Evolutionary conservation across 2,329 filamentous ascomycete genomes (phyloP), one percentile per base, ranked within the genome.

Genomic region (Aspergillus sp.): DNA sequence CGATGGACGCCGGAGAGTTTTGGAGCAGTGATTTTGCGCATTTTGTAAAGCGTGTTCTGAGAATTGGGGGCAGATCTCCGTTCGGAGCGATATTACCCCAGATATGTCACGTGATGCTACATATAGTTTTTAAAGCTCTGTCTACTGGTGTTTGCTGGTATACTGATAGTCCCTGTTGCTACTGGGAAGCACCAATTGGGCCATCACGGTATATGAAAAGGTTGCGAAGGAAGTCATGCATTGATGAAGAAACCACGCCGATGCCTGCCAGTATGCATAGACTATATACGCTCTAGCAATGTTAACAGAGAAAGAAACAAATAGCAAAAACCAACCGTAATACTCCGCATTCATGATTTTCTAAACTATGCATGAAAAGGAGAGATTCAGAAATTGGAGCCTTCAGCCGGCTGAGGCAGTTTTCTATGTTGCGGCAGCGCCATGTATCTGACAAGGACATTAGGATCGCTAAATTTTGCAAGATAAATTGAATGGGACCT

Each of bases 351-450:
- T 53, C 44, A 49, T 48, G 17, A 39, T 22, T 20, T 54, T 48
- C 51, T 53, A 45, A 52, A 51, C 45, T 46, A 50, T 59, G 37
- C 19, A 54, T 53, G 51, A 44, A 46, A 60, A 44, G 54, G 44
- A 49, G 51, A 46, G 17, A 38, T 48, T 57, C 56, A 70, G 58
- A 78, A 85, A 27, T 74, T 84, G 25, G 86, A 83, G 49, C 90
- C 90, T 74, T 98, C 93, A 3, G 88, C 81, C 37, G 93, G 93
- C 69, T 98, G 93, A 10, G 89, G 86, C 25, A 96, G 82, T 74
- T 97, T 97, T 81, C 96, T 96, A 75, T 97, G 86, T 57, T 83
- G 79, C 22, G 87, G 84, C 50, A 90, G 81, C 25, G 91, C 91
- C 93, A 98, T 97, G 68, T 88, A 95, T 71, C 90, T 94, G 56